Base-by-base conservation (phyloP, 2,329 filamentous ascomycete genomes). In the Aureobasidium melanogenum region DNA sequence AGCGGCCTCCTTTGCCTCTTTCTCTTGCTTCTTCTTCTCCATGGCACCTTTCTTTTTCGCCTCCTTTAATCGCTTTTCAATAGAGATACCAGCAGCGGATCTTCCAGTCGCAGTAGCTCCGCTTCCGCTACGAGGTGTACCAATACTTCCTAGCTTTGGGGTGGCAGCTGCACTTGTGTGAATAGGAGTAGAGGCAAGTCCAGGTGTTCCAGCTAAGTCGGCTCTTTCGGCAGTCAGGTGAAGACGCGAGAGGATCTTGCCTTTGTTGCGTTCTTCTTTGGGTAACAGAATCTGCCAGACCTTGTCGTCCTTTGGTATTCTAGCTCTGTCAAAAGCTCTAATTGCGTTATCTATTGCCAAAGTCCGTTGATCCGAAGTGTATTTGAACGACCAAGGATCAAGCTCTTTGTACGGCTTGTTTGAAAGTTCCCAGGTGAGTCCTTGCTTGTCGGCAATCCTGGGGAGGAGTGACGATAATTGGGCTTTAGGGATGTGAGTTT, bases 241-340 rank as follows among this genome's bases (percentile, higher is more conserved):
- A 62, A 86, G 77, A 60, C 80, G 80, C 44, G 84, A 87, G 34
- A 87, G 72, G 41, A 79, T 77, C 64, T 81, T 85, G 52, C 84
- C 84, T 68, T 86, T 84, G 47, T 82, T 82, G 64, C 84, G 79
- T 67, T 87, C 83, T 54, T 82, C 78, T 66, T 79, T 79, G 8
- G 82, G 82, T 60, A 87, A 75, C 62, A 87, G 74, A 65, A 76
- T 76, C 72, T 87, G 84, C 84, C 84, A 87, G 22, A 83, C 73
- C 67, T 81, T 81, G 67, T 87, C 84, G 39, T 81, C 77, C 64
- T 82, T 82, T 7, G 80, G 79, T 19, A 87, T 73, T 30, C 84
- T 77, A 72, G 82, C 77, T 58, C 84, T 79, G 71, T 87, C 84
- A 69, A 83, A 87, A 46, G 84, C 83, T 58, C 80, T 80, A 67